Conservation (phyloP, 306 rosid species). For the Glycine latifolia region DNA sequence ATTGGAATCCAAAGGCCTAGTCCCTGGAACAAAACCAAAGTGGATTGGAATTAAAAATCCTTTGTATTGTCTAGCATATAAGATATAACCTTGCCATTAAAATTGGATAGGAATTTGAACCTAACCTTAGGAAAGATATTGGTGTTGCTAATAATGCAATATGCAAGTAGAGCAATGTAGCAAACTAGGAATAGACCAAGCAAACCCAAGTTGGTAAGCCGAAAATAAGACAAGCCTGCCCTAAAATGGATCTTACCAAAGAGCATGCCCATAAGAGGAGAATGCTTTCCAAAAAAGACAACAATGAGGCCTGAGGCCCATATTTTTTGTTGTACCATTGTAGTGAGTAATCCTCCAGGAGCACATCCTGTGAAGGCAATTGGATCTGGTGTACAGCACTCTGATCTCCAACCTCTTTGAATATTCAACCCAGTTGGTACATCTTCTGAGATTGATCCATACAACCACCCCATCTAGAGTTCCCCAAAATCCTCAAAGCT, state of each 20-base stretch:
- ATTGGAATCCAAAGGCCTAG: no score
- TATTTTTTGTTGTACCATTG: constrained; percentile 73
- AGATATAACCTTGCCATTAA: not conserved
- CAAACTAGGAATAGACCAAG: constrained; percentile 51
- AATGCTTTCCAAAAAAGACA: constrained; percentile 56
- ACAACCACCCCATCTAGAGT: constrained; percentile 48
- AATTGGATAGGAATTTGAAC: constrained; percentile 19
- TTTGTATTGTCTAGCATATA: not conserved
- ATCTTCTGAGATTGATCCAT: constrained; percentile 73
- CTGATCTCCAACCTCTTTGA: constrained; percentile 77
- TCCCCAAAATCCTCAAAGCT: not conserved
- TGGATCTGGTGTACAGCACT: constrained; percentile 49
- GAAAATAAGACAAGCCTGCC: constrained; percentile 56
- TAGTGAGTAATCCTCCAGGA: constrained; percentile 58
- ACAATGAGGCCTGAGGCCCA: constrained; percentile 73
- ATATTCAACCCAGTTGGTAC: constrained; percentile 61
- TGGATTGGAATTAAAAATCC: no score
- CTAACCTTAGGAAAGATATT: constrained; percentile 72
- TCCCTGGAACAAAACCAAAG: no score
- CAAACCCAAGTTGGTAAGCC: constrained; percentile 54
- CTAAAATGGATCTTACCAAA: constrained; percentile 64
- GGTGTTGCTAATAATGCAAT: constrained; percentile 70
- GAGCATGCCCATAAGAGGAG: constrained; percentile 58
- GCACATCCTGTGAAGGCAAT: constrained; percentile 67
- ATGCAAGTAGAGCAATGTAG: constrained; percentile 63